Conservation (phyloP, 164 flowering plant species). For the Cinnamomum micranthum region DNA sequence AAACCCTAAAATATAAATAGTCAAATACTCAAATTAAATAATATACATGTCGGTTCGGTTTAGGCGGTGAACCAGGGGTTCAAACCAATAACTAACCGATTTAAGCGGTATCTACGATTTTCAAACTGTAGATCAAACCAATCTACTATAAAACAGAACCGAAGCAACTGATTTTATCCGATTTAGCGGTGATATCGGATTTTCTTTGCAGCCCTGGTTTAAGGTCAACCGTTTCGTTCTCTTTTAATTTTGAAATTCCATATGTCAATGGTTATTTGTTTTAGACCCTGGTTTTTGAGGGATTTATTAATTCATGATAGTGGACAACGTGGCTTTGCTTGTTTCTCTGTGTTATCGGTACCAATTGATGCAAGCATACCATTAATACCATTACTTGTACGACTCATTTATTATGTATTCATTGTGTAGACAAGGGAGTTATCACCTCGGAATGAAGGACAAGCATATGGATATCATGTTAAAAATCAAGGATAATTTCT, state of each 20-base stretch:
- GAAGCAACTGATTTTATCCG: too few species aligned
- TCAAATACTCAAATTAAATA: too few species aligned
- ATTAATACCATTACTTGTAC: background rate
- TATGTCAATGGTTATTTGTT: background rate
- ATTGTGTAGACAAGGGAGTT: background rate
- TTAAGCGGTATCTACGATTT: too few species aligned
- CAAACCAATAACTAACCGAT: too few species aligned
- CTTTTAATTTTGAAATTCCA: background rate
- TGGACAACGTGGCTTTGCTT: background rate
- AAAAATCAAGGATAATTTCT: too few species aligned
- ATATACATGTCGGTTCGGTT: too few species aligned
- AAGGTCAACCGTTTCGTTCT: constrained; percentile 36
- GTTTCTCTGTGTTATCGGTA: background rate
- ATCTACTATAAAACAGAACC: too few species aligned
- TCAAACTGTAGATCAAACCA: too few species aligned
- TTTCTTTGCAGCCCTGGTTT: background rate
- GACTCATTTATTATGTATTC: background rate
- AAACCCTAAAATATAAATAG: too few species aligned
- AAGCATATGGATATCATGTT: background rate
- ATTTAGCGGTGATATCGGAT: too few species aligned
- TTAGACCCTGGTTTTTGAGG: background rate
- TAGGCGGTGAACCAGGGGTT: too few species aligned
- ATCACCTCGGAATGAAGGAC: background rate
- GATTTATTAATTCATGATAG: too few species aligned
- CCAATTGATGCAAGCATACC: background rate